A percentile compares a stretch with the other conserved stretches of the same genome.
phyloP scores from a whole-genome alignment of 805 yeast genomes.

The Vanderwaltozyma polyspora region DNA sequence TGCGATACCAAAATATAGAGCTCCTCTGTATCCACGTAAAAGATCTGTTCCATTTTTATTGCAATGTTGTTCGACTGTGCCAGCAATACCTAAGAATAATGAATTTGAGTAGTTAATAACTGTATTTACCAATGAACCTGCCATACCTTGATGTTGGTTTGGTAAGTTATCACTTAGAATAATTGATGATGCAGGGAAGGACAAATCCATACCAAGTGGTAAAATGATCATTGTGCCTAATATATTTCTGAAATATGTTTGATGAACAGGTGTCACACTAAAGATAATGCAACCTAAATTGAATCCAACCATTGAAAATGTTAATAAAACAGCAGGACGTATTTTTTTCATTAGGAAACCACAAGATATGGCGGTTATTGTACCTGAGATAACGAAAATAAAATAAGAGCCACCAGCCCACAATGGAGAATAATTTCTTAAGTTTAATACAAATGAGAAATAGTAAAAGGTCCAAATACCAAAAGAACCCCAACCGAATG shows the following conservation, averaged over 20 bases:
- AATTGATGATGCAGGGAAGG: conserved; percentile 65
- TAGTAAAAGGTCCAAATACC: conserved; percentile 64
- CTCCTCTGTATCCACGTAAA: conserved; percentile 42
- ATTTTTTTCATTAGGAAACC: conserved; percentile 36
- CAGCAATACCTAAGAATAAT: conserved; percentile 58
- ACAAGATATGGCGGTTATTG: conserved; percentile 42
- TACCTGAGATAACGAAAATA: conserved; percentile 42
- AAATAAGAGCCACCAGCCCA: conserved; percentile 35
- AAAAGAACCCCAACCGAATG: conserved; percentile 69
- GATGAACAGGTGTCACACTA: conserved; percentile 46
- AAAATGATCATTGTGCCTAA: conserved; percentile 46
- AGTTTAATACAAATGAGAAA: conserved; percentile 39
- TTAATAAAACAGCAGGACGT: conserved; percentile 40
- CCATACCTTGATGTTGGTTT: conserved; percentile 59
- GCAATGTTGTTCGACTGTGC: conserved; percentile 46
- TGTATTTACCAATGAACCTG: conserved; percentile 62
- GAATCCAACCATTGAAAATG: conserved; percentile 43
- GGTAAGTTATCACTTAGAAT: conserved; percentile 52
- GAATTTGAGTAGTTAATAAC: conserved; percentile 64
- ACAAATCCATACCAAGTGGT: conserved; percentile 68
- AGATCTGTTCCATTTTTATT: conserved; percentile 16
- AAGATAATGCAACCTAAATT: conserved; percentile 42
- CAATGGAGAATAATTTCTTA: conserved; percentile 40
- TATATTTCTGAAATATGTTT: conserved; percentile 47
- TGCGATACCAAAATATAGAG: conserved; percentile 52